Evolutionary conservation across 805 yeast genomes (phyloP), one percentile per base, ranked within the genome.

Genomic region (Saturnispora halmiae): DNA sequence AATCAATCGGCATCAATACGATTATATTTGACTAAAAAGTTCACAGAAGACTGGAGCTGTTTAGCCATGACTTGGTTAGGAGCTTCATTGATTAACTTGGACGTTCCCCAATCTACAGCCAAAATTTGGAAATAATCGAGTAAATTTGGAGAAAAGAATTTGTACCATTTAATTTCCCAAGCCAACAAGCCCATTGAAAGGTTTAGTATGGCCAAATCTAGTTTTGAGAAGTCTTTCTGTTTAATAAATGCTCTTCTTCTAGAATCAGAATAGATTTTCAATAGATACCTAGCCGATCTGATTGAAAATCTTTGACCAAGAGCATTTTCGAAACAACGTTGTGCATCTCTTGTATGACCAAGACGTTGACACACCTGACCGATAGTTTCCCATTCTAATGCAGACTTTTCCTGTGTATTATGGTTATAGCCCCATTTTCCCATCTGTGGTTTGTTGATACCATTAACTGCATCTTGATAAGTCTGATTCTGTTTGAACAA

Each of bases 141-240:
- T 36, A 86, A 65, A 36, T 66, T 66, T 16, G 94, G 83, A 7
- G 94, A 79, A 55, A 87, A 90, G 49, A 90, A 96, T 48, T 79
- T 74, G 63, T 90, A 94, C 98, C 98, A 92, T 55, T 98, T 75
- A 60, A 88, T 96, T 56, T 86, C 82, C 96, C 97, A 94, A n/a
- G 92, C 94, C n/a, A 81, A 65, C 40, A 92, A 65, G 52, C 82
- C 82, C 27, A 88, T 84, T 42, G 78, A 62, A 18, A 80, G 64
- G 43, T 81, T 86, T 44, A 88, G 66, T 10, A 85, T 75, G 47
- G 70, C 67, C 38, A 69, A 72, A 53, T 78, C 76, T 38, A 73
- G 60, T 42, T 66, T 59, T 20, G 44, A 49, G 11, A 26, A 38
- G 16, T 33, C 41, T 15, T 28, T 32, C 2, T 24, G 22, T 20